These are phyloP conservation scores for Alternaria tenuissima DNA, from an alignment of 2,329 filamentous ascomycete genomes.

Conservation along the genomic window DNA sequence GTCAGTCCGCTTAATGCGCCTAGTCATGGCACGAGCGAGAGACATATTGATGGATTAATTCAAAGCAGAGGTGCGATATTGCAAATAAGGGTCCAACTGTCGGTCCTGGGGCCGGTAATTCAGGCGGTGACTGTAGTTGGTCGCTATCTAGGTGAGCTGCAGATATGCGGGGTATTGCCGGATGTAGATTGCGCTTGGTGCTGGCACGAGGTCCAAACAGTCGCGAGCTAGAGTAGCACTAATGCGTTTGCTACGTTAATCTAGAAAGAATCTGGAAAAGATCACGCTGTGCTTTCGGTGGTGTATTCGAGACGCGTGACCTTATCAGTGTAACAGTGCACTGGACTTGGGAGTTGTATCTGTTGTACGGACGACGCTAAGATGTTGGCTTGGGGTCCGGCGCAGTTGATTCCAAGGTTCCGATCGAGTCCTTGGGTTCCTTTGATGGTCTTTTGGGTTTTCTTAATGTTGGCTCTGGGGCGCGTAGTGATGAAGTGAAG, in stretches of 20 bases:
- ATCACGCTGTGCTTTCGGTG: slow-evolving; percentile 33
- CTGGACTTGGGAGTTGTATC: slow-evolving; percentile 32
- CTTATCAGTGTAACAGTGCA: slow-evolving; percentile 36
- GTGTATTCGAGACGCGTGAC: slow-evolving; percentile 36
- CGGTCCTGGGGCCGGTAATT: slow-evolving; percentile 44
- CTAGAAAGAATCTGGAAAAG: slow-evolving; percentile 32
- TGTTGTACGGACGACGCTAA: slow-evolving; percentile 39
- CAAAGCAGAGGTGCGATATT: slow-evolving; percentile 36
- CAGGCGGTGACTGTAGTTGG: slow-evolving; percentile 32
- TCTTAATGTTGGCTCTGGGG: slow-evolving; percentile 42
- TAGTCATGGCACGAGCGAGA: slow-evolving; percentile 75
- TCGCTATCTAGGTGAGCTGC: slow-evolving; percentile 34
- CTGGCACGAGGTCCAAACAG: slow-evolving; percentile 32
- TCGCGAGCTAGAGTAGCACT: slow-evolving; percentile 26
- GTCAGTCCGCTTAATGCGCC: slow-evolving; percentile 67
- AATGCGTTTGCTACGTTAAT: slow-evolving; percentile 28
- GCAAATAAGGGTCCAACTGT: slow-evolving; percentile 34
- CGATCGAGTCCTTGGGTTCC: slow-evolving; percentile 13
- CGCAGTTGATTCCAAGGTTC: slow-evolving; percentile 16
- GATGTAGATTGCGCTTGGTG: slow-evolving; percentile 45
- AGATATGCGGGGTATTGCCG: slow-evolving; percentile 46
- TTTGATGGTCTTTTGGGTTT: slow-evolving; percentile 27
- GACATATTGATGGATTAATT: slow-evolving; percentile 58
- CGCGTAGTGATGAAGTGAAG: slow-evolving; percentile 24
- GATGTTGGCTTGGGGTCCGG: slow-evolving; percentile 19